Evolutionary conservation across 139 green algal genomes (phyloP).

Genomic region (Closterium sp.): DNA sequence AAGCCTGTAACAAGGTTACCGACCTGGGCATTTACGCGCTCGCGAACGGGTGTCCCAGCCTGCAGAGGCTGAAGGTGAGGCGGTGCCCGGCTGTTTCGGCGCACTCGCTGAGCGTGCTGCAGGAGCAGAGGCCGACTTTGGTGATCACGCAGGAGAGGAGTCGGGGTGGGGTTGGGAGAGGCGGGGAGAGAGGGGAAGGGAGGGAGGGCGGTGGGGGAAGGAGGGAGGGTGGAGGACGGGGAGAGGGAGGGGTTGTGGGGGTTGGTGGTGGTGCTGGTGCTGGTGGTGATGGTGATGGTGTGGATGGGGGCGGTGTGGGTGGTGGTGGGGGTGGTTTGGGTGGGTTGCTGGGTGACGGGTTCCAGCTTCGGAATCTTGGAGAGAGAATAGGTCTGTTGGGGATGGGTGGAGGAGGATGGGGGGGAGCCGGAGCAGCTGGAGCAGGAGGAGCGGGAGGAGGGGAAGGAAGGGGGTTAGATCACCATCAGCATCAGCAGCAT

Average conservation of each 20-base stretch:
- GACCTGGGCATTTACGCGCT: constrained; percentile 28
- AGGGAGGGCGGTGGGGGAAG: neutral
- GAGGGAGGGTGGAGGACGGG: neutral
- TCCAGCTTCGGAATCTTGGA: neutral
- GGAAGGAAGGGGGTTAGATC: neutral
- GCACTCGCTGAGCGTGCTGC: constrained; percentile 8
- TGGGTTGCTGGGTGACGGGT: constrained; percentile 16
- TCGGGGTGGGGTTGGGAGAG: neutral
- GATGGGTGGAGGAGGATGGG: neutral
- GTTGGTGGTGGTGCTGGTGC: neutral
- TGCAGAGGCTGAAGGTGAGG: constrained; percentile 34
- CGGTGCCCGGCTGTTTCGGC: neutral
- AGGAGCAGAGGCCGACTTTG: neutral
- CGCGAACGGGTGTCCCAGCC: constrained; percentile 21
- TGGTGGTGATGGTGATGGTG: neutral
- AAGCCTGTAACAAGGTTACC: constrained; percentile 16
- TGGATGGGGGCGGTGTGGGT: neutral
- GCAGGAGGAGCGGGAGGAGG: constrained; percentile 2
- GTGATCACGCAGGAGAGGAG: constrained; percentile 23
- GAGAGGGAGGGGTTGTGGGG: neutral
- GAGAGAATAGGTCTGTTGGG: neutral
- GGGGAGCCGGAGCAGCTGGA: neutral
- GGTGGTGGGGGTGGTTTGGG: neutral
- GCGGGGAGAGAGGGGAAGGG: neutral
- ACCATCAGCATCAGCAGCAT: neutral